Evolutionary conservation across 441 rosid species (phyloP).

Genomic region (Populus tomentosa): DNA sequence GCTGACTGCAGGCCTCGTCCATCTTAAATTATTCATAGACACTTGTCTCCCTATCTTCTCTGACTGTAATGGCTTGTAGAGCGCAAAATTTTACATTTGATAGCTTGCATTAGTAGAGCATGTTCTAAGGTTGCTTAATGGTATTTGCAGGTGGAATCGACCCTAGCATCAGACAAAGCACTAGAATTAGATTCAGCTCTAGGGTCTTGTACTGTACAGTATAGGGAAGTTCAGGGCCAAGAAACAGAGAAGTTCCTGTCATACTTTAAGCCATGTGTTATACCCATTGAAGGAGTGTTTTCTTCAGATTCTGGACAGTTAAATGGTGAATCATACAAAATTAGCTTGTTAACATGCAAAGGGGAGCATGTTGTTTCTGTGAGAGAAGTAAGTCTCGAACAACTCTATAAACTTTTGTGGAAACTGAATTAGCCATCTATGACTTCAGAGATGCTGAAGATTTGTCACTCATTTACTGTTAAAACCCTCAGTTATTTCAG

Average conservation of each 20-base stretch:
- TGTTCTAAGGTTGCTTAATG: conserved; percentile 11
- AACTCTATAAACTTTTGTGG: conserved; percentile 7
- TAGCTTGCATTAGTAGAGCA: background rate
- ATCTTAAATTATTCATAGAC: background rate
- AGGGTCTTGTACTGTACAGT: conserved; percentile 81
- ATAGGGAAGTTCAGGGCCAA: conserved; percentile 83
- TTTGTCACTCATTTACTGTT: background rate
- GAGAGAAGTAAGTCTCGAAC: conserved; percentile 56
- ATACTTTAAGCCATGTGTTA: conserved; percentile 81
- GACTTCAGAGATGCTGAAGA: background rate
- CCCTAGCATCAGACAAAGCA: conserved; percentile 69
- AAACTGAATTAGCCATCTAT: background rate
- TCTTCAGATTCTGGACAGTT: conserved; percentile 30
- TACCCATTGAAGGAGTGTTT: conserved; percentile 68
- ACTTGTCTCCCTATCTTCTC: background rate
- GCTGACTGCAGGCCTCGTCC: background rate
- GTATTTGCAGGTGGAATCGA: conserved; percentile 54
- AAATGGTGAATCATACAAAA: conserved; percentile 39
- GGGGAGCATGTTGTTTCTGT: conserved; percentile 83
- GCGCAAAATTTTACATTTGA: background rate
- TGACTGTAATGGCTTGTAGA: background rate
- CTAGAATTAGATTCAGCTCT: conserved; percentile 73
- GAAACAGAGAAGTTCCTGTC: conserved; percentile 82
- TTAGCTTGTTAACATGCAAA: conserved; percentile 62
- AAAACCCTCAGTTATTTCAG: background rate